Evolutionary conservation across 73 alveolate species (phyloP).

Genomic region (Blepharisma stoltei): DNA sequence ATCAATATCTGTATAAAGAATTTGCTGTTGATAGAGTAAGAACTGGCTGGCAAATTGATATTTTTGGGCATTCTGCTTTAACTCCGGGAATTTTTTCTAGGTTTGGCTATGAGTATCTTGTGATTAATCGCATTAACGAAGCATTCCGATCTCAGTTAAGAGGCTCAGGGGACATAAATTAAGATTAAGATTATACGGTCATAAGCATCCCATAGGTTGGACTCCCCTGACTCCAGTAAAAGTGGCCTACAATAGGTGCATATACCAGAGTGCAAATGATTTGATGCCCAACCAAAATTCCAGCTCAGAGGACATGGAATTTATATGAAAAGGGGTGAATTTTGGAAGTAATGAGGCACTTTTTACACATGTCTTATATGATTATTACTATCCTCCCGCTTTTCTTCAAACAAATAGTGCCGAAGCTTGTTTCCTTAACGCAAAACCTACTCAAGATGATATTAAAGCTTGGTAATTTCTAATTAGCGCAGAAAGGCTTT

Average conservation of each 20-base stretch:
- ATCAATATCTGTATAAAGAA: background rate
- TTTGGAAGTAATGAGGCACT: constrained; percentile 41
- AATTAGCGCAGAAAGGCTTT: background rate
- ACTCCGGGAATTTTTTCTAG: background rate
- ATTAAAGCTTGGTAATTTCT: background rate
- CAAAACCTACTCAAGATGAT: background rate
- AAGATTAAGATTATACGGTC: too few species aligned
- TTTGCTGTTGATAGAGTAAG: background rate
- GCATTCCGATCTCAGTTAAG: constrained; percentile 67
- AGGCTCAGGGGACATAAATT: constrained; percentile 55
- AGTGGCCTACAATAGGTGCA: too few species aligned
- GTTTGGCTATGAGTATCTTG: constrained; percentile 7
- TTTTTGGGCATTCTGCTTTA: constrained; percentile 21
- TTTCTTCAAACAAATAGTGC: background rate
- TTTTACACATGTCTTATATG: constrained; percentile 44
- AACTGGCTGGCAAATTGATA: constrained; percentile 14
- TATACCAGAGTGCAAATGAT: too few species aligned
- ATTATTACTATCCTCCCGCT: constrained; percentile 50
- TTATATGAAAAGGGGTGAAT: constrained; percentile 66
- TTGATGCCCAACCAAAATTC: too few species aligned
- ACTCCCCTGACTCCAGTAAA: too few species aligned
- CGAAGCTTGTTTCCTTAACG: background rate
- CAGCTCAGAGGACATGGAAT: constrained; percentile 58
- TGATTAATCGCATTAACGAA: constrained; percentile 75
- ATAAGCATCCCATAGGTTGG: too few species aligned